Evolutionary conservation across 768 basidiomycete genomes (phyloP).

Genomic region (Lepiota brunneoincarnata): DNA sequence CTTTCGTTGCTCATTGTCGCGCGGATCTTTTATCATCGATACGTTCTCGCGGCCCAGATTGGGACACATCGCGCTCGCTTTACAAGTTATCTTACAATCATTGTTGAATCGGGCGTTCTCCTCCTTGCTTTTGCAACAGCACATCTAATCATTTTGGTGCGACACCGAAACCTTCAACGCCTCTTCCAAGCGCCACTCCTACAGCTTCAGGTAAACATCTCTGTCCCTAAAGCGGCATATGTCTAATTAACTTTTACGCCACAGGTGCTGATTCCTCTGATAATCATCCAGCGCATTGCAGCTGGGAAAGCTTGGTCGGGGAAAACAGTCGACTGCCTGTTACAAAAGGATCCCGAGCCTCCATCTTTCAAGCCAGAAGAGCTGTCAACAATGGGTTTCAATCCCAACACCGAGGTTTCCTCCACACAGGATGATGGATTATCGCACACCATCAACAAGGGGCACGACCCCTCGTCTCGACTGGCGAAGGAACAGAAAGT

Average conservation of each 20-base stretch:
- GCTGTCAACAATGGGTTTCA: conserved; percentile 7
- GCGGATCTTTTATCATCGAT: neutral
- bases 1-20: neutral
- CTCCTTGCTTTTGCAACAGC: conserved; percentile 2
- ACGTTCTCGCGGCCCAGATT: neutral
- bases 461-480: neutral
- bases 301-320: conserved; percentile 9
- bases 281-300: conserved; percentile 5
- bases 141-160: neutral
- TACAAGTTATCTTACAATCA: conserved; percentile 2
- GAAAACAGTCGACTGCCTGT: conserved; percentile 7
- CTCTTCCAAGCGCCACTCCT: neutral
- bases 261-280: conserved; percentile 1
- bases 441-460: neutral
- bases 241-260: neutral
- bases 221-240: neutral
- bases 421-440: neutral
- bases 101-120: conserved; percentile 1
- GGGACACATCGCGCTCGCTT: neutral
- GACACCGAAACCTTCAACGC: neutral
- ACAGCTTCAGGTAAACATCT: conserved; percentile 1
- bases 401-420: conserved; percentile 6
- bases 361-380: neutral
- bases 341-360: neutral
- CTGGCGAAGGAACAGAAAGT: neutral